Evolutionary conservation across 495 filamentous ascomycete genomes (phyloP), one percentile per base, ranked within the genome.

Genomic region (Penicillium longicatenatum): DNA sequence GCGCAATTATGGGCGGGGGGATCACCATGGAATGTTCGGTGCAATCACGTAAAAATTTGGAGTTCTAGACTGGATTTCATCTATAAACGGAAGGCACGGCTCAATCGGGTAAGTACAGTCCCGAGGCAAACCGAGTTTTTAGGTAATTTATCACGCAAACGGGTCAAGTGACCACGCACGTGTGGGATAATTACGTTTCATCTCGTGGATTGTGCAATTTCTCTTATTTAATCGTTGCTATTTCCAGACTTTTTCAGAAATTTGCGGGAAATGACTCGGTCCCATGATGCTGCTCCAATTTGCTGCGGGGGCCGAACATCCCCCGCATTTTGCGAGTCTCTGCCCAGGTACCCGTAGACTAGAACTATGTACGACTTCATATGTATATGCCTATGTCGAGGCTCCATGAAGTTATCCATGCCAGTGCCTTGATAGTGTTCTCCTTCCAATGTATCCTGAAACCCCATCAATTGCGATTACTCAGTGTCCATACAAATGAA

Each of bases 111-210:
- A 61, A 61, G 59, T 51, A 43, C 43, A 41, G 16, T 37, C 48
- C 58, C 53, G 58, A 46, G 12, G 52, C 46, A 45, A 60, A 42
- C 59, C 59, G 54, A 55, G 37, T n/a, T 26, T 1, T 57, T 61
- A 57, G 48, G 59, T 61, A 61, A 61, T 61, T 39, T n/a, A 52
- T 61, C 48, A 35, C 59, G 59, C 54, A 61, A 61, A 31, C 9
- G 10, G 30, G 47, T 61, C 52, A 50, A 52, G 35, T 39, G 58
- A 48, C 45, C 29, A 8, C 21, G 22, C 45, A 22, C 31, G 31
- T 35, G 45, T 46, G 43, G 43, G 12, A 46, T 4, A 24, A 46
- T 26, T 29, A n/a, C 24, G 20, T 26, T 16, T 12, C 26, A 26
- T 26, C 7, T 26, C 26, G 4, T 26, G 26, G 3, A 26, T 26